Percentiles rank a stretch among this genome's conserved stretches.
Evolutionary conservation across 164 flowering plant species (phyloP).

Genomic region (Umbilicus rupestris): DNA sequence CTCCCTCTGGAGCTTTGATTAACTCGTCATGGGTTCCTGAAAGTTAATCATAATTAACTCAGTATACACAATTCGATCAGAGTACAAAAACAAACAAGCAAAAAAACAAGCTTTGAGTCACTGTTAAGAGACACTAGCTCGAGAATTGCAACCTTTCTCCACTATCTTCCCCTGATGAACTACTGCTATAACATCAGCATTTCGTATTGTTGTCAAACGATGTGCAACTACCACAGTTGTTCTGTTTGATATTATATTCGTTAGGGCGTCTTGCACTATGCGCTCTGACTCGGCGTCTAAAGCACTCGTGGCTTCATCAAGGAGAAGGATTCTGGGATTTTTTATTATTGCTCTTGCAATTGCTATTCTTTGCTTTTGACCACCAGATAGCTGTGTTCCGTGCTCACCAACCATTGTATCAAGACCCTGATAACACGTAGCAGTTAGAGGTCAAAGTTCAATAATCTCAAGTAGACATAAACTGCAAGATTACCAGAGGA

Average conservation of each 20-base stretch:
- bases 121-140: not conserved
- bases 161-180: slow-evolving; percentile 60
- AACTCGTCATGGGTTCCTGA: slow-evolving; percentile 60
- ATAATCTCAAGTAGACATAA: not conserved
- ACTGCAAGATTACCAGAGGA: slow-evolving; percentile 35
- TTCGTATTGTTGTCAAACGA: slow-evolving; percentile 57
- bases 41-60: not conserved
- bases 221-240: slow-evolving; percentile 74
- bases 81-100: not conserved
- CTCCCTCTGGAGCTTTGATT: slow-evolving; percentile 44
- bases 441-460: not conserved
- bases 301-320: slow-evolving; percentile 86
- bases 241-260: slow-evolving; percentile 38
- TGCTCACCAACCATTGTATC: slow-evolving; percentile 74
- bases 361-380: slow-evolving; percentile 78
- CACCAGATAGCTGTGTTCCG: slow-evolving; percentile 77
- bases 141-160: slow-evolving; percentile 44
- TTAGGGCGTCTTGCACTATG: slow-evolving; percentile 63
- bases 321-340: slow-evolving; percentile 66
- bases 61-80: not conserved
- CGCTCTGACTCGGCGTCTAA: slow-evolving; percentile 65
- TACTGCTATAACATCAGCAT: slow-evolving; percentile 56
- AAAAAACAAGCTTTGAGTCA: not conserved
- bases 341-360: slow-evolving; percentile 77
- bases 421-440: slow-evolving; percentile 42